phyloP scores from a whole-genome alignment of 495 filamentous ascomycete species.

The Talaromyces stipitatus region DNA sequence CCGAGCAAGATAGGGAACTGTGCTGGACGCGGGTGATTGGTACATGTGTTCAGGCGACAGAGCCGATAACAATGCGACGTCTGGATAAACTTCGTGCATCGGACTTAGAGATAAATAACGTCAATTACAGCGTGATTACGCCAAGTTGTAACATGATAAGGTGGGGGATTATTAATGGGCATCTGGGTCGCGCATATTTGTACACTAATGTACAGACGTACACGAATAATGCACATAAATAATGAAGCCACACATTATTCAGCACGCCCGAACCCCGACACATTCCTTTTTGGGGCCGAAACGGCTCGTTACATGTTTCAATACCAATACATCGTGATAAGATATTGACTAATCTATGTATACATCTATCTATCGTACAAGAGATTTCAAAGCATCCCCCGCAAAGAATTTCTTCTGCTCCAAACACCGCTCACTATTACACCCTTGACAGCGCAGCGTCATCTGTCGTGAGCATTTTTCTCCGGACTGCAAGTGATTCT shows the following conservation, averaged over 20 bases:
- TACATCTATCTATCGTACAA: conserved; percentile 24
- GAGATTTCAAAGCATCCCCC: conserved; percentile 28
- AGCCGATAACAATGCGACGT: not conserved
- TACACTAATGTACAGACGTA: too few relatives aligned
- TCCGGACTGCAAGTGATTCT: conserved; percentile 64
- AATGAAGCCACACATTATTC: not conserved
- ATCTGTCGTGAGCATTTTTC: conserved; percentile 72
- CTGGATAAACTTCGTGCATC: not conserved
- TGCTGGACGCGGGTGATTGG: not conserved
- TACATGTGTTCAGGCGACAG: not conserved
- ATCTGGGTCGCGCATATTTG: too few relatives aligned
- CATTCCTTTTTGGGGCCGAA: not conserved
- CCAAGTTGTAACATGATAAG: not conserved
- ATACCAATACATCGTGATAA: not conserved
- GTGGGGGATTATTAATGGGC: too few relatives aligned
- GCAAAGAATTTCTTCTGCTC: conserved; percentile 92
- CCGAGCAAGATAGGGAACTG: not conserved
- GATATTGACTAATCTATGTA: not conserved
- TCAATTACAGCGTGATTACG: not conserved
- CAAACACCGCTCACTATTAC: conserved; percentile 80
- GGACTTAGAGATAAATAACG: not conserved
- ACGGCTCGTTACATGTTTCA: not conserved
- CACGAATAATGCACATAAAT: not conserved
- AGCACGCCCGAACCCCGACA: not conserved
- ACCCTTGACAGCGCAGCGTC: conserved; percentile 87